Conservation (phyloP, 129 eudicot genomes). For the Flaveria trinervia region DNA sequence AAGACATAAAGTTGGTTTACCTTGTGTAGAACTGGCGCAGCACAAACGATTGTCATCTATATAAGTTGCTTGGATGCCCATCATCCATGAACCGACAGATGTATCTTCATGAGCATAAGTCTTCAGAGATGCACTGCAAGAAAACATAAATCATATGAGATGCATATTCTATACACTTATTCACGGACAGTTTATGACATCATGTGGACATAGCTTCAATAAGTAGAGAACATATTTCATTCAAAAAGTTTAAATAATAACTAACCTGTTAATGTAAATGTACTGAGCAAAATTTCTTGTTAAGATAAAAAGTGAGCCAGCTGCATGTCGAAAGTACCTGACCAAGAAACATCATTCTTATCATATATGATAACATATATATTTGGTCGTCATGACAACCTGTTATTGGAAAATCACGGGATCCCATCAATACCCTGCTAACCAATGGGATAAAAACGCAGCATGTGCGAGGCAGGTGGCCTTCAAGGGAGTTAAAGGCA, state of each 20-base stretch:
- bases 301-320: conserved; percentile 55
- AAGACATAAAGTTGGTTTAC: conserved; percentile 35
- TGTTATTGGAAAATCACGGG: too few species aligned
- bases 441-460: not conserved
- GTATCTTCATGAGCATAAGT: conserved; percentile 83
- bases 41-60: conserved; percentile 84
- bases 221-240: not conserved
- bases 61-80: conserved; percentile 84
- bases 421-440: not conserved
- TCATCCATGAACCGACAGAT: conserved; percentile 98
- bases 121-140: conserved; percentile 74
- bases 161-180: not conserved
- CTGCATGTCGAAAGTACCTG: conserved; percentile 88
- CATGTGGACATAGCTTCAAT: conserved; percentile 1
- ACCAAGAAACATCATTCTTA: conserved; percentile 23
- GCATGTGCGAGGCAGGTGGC: not conserved
- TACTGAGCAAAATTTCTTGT: conserved; percentile 68
- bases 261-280: conserved; percentile 70
- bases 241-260: not conserved
- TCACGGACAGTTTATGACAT: not conserved
- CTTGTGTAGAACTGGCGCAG: conserved; percentile 69
- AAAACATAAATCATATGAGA: not conserved
- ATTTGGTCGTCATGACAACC: not conserved
- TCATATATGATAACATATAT: not conserved
- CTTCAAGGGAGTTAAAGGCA: not conserved